Evolutionary conservation across 345 rosid species (phyloP), one percentile per base, ranked within the genome.

Genomic region (Chamaenerion angustifolium): DNA sequence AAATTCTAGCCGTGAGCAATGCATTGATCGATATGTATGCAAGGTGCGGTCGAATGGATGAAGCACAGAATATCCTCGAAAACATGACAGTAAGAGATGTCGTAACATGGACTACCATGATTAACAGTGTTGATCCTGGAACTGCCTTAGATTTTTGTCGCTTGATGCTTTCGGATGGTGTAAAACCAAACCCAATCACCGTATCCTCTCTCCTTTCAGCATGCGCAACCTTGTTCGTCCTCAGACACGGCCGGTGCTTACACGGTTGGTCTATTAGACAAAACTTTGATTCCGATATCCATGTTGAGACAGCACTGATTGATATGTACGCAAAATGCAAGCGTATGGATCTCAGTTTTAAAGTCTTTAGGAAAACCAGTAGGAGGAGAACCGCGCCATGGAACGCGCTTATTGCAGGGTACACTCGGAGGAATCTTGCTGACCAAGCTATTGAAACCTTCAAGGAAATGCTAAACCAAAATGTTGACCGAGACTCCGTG

Each of bases 251-350:
- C 11, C 69, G 68, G 54, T 70, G 80, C 62, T 59, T 88, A 60
- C 97, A 88, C 46, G 92, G 88, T 31, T 84, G 88, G 95, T 81
- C 75, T 1, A 55, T 71, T 51, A 76, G 78, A 69, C 86, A 70
- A 56, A 62, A 64, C 48, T 57, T 82, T 17, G 71, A 58, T 56
- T 56, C 65, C 4, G 68, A 72, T 47, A 69, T 82, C 61, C 51
- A 57, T 27, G 56, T 82, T 8, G 86, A 84, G 59, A 88, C 97
- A 40, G 79, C 92, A 63, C 66, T 88, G 68, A 82, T 84, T 52
- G 84, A 80, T 64, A 82, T 84, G 86, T 88, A 84, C 68, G 86
- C 97, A 62, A 85, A 76, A 63, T 82, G 92, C 66, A 62, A 69
- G 43, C 73, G 57, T 0, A 11, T 78, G 56, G 71, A 75, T 44